Conservation (phyloP, 805 yeast genomes). For the Candida tibetensis region DNA sequence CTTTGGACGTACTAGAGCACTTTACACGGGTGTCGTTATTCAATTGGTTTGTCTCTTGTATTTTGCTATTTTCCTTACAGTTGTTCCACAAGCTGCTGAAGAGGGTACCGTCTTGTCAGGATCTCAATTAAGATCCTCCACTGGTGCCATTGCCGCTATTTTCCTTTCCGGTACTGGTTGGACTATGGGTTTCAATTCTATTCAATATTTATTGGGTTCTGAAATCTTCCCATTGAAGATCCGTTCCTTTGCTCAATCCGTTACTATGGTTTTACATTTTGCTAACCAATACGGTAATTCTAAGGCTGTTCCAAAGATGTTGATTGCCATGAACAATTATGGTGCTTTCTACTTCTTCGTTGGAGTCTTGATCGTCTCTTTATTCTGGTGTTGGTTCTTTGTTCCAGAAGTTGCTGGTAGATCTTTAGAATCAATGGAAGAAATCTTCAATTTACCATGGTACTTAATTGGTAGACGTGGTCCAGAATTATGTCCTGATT, state of each 20-base stretch:
- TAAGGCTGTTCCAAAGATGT: conserved; percentile 24
- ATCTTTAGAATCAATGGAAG: conserved; percentile 26
- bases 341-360: conserved; percentile 25
- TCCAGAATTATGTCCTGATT: conserved; percentile 24
- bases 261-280: conserved; percentile 25
- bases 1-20: conserved; percentile 20
- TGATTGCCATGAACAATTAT: conserved; percentile 18
- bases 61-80: conserved; percentile 21
- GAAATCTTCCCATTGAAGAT: conserved; percentile 24
- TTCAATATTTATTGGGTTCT: conserved; percentile 24
- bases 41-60: conserved; percentile 17
- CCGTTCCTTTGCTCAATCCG: conserved; percentile 23
- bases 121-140: conserved; percentile 15
- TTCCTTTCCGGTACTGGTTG: conserved; percentile 24
- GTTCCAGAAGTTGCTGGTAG: conserved; percentile 25
- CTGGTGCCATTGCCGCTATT: conserved; percentile 23
- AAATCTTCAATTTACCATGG: conserved; percentile 26
- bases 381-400: conserved; percentile 26
- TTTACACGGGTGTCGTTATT: conserved; percentile 21
- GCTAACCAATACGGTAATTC: conserved; percentile 28
- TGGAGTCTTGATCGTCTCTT: conserved; percentile 15
- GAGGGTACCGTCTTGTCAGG: conserved; percentile 10
- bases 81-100: conserved; percentile 20
- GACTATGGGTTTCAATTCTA: conserved; percentile 24
- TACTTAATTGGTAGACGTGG: conserved; percentile 25